Percentiles rank a stretch among this genome's conserved stretches.
Evolutionary conservation across 768 basidiomycete species (phyloP).

Genomic region (Gelatoporia subvermispora): DNA sequence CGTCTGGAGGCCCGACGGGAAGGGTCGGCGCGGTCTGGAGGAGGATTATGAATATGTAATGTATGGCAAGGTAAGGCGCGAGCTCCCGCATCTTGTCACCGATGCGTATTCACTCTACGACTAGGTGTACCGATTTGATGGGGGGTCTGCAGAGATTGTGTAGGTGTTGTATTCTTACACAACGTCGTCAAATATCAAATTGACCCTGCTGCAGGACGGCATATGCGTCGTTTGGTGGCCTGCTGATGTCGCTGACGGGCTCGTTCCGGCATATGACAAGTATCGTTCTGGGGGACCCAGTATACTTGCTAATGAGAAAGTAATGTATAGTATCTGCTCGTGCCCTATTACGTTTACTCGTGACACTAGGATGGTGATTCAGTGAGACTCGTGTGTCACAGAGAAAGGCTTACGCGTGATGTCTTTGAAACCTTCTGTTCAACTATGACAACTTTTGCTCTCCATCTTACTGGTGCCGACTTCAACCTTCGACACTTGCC

Average conservation of each 20-base stretch:
- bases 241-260: slow-evolving; percentile 91
- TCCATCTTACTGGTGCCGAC: too few relatives aligned
- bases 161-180: slow-evolving; percentile 36
- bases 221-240: slow-evolving; percentile 94
- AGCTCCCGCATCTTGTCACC: background rate
- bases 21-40: slow-evolving; percentile 75
- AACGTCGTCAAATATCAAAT: slow-evolving; percentile 7
- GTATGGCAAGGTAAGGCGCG: slow-evolving; percentile 84
- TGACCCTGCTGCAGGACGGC: slow-evolving; percentile 58
- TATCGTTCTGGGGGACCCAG: slow-evolving; percentile 89
- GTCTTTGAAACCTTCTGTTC: too few relatives aligned
- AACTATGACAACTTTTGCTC: too few relatives aligned
- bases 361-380: background rate
- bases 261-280: slow-evolving; percentile 88
- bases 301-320: slow-evolving; percentile 85
- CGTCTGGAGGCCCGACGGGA: slow-evolving; percentile 84
- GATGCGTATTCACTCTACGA: background rate
- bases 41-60: slow-evolving; percentile 99
- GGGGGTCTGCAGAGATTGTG: slow-evolving; percentile 80
- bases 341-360: background rate
- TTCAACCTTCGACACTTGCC: too few relatives aligned
- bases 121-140: slow-evolving; percentile 98
- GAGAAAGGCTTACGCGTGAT: too few relatives aligned
- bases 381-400: background rate
- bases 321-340: slow-evolving; percentile 32